Base-by-base conservation (phyloP, 2,329 filamentous ascomycete genomes). In the Saccharata proteae region DNA sequence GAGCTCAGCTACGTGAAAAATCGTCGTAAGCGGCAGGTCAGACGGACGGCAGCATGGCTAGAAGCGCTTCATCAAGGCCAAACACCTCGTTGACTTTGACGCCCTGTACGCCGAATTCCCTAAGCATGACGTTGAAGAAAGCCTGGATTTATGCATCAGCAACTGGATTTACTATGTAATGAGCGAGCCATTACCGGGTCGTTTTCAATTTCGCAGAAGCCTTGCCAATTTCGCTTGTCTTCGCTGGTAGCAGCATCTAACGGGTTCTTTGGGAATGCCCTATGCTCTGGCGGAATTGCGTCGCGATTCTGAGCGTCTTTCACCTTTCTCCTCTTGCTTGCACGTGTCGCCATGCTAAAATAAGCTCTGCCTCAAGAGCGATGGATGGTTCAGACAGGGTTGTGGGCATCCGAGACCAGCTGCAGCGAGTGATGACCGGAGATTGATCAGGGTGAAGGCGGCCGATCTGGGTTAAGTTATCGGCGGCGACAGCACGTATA, bases 171-270 rank as follows among this genome's bases (percentile, higher is more conserved):
- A 23, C 10, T 7, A 49, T 71, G 27, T n/a, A 6, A 11, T 10
- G 18, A 14, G 20, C n/a, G 16, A 13, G 26, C 8, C 23, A 11
- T 57, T 56, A 84, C 83, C 6, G 86, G 86, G 39, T 94, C 85
- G 5, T 84, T 93, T 55, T 93, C 85, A 29, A 96, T 68, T 48
- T 94, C 85, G 36, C 77, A 70, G 74, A 80, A 88, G 15, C 79
- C 78, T 29, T 71, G 64, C 74, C 78, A 85, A 1, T 39, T 52
- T 17, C 47, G 41, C 39, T 58, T 65, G 30, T 65, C 58, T 15
- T 51, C 34, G 4, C 30, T 28, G 8, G 49, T 57, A 7, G 54
- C 53, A 21, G 52, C 40, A 10, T 27, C 28, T 11, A 24, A 35
- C 4, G 28, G 28, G 27, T 35, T 29, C 13, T 26, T 35, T 4